Base-by-base conservation (phyloP, 1,284 basidiomycete species). In the Bjerkandera adusta region DNA sequence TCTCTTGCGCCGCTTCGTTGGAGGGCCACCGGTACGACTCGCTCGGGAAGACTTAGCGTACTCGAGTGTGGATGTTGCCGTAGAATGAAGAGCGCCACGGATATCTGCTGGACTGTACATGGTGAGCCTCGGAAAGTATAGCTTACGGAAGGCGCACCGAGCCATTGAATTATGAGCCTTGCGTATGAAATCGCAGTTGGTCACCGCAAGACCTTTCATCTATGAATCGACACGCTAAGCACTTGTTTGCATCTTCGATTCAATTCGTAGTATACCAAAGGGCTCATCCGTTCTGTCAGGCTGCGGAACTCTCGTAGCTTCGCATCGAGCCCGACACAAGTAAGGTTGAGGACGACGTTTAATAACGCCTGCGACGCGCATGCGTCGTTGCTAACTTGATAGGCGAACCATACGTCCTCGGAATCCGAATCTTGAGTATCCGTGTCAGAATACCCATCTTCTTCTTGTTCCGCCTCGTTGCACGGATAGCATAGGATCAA, bases 371-470 rank as follows among this genome's bases (percentile, higher is more conserved):
- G 75, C 0, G 79, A 79, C 2, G 79, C 78, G 56, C 81, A 83
- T 2, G 80, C 77, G 55, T 83, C 79, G 53, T 79, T 73, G 58
- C 74, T 78, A n/a, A 83, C 68, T 57, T 83, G 81, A 58, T 83
- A 79, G 5, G 80, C 80, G 52, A 82, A 83, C 80, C 80, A 83
- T 11, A 83, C 71, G 15, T 64, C 66, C 45, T 76, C 72, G 1
- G 78, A 72, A 22, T 75, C 73, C 5, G 76, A 71, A 57, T 81
- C 78, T 21, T 72, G 68, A 45, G 76, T 73, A 47, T 76, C 73
- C 0, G 71, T 63, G n/a, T 69, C 65, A 49, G 73, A 69, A 2
- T 65, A n/a, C 22, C 50, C 60, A 0, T 70, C 65, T 11, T 69
- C 64, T 49, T 76, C 70, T 4, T 62, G 47, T 49, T 77, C 76